phyloP scores from a whole-genome alignment of 163 green algal genomes.

The Scenedesmus sp. region DNA sequence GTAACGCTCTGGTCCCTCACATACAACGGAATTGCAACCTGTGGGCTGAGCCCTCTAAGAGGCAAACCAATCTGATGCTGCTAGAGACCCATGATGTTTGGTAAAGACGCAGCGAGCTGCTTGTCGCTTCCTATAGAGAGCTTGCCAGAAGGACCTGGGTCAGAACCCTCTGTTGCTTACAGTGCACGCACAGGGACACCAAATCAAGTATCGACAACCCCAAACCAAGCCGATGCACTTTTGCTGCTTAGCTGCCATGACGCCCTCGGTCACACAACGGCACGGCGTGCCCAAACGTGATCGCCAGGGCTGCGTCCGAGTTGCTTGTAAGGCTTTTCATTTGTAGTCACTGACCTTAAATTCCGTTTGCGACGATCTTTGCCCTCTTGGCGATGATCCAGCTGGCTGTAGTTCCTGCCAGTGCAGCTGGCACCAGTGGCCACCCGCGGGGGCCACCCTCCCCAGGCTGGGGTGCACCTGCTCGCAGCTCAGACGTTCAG shows the following conservation, averaged over 20 bases:
- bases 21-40: background rate
- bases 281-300: background rate
- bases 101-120: background rate
- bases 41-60: conserved; percentile 2
- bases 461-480: no score
- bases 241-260: background rate
- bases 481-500: no score
- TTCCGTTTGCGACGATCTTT: background rate
- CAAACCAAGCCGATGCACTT: background rate
- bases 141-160: background rate
- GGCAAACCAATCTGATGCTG: background rate
- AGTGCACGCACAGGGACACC: background rate
- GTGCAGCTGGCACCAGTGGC: background rate
- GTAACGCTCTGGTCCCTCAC: background rate
- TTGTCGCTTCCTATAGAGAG: background rate
- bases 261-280: background rate
- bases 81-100: background rate
- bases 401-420: background rate
- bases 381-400: background rate
- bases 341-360: background rate
- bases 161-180: background rate
- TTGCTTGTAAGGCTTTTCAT: background rate
- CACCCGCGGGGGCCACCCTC: no score
- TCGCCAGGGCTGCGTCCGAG: background rate
- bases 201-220: background rate